A percentile compares a stretch with the other conserved stretches of the same genome.
These are phyloP conservation scores for Globisporangium recalcitrans DNA, from an alignment of 352 stramenopile genomes.

Conservation along the genomic window DNA sequence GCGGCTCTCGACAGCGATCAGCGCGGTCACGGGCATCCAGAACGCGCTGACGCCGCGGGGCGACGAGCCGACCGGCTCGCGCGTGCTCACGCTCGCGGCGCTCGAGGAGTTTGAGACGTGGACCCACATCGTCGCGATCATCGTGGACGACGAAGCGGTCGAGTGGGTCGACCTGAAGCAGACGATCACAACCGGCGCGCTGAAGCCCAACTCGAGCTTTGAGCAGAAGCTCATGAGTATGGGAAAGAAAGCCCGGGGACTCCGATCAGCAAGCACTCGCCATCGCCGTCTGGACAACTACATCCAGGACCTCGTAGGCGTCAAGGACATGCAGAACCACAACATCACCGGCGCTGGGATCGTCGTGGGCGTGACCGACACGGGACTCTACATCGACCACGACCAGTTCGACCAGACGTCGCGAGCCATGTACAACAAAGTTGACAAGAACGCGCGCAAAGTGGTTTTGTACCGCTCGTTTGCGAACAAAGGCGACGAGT, in stretches of 20 bases:
- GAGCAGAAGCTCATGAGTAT: constrained; percentile 36
- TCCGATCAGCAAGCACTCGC: neutral
- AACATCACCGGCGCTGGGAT: constrained; percentile 64
- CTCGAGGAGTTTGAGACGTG: constrained; percentile 61
- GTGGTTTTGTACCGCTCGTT: constrained; percentile 82
- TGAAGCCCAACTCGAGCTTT: constrained; percentile 25
- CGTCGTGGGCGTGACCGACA: constrained; percentile 70
- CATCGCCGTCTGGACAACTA: constrained; percentile 47
- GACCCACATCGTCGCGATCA: constrained; percentile 37
- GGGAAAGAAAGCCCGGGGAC: neutral
- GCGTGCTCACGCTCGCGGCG: constrained; percentile 32
- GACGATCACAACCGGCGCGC: constrained; percentile 33
- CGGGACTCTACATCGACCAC: constrained; percentile 72
- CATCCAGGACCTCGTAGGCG: constrained; percentile 49
- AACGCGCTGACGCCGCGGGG: constrained; percentile 36
- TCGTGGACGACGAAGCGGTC: constrained; percentile 52
- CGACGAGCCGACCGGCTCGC: constrained; percentile 16
- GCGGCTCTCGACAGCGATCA: constrained; percentile 27
- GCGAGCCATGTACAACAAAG: constrained; percentile 45
- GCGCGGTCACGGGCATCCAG: constrained; percentile 35
- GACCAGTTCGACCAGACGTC: constrained; percentile 71
- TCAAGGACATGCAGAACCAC: constrained; percentile 43
- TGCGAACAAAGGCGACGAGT: constrained; percentile 64
- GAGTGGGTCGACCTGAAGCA: constrained; percentile 70
- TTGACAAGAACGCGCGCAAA: constrained; percentile 59